Percentiles rank a stretch among this genome's conserved stretches.
Evolutionary conservation across 1,284 basidiomycete species (phyloP).

Genomic region (Entoloma clypeatum): DNA sequence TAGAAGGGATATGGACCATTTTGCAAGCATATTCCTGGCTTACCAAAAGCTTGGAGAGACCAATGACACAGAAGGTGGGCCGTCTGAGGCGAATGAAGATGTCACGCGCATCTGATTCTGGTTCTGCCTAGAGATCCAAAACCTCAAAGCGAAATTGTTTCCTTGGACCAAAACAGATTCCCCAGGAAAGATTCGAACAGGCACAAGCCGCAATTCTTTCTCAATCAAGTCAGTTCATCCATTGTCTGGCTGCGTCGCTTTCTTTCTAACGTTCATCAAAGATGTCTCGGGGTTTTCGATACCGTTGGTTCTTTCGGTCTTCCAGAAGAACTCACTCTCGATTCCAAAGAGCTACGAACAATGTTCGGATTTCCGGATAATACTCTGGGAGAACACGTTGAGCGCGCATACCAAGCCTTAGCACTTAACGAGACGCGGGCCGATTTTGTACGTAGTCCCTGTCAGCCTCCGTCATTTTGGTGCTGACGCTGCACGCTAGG

Average conservation of each 20-base stretch:
- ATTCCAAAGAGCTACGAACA: constrained; percentile 36
- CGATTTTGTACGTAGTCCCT: constrained; percentile 53
- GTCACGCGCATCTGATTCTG: constrained; percentile 1
- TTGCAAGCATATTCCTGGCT: constrained; percentile 55
- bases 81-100: not conserved
- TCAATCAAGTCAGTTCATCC: constrained; percentile 51
- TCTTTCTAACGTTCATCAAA: constrained; percentile 23
- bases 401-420: constrained; percentile 62
- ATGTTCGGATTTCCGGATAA: constrained; percentile 64
- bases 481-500: constrained; percentile 32
- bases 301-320: constrained; percentile 68
- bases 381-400: constrained; percentile 56
- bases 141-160: constrained; percentile 41
- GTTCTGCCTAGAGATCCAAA: constrained; percentile 36
- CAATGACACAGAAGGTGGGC: constrained; percentile 43
- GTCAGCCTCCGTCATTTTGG: not conserved
- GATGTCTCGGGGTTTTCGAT: constrained; percentile 70
- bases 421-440: constrained; percentile 61
- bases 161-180: constrained; percentile 50
- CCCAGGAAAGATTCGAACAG: constrained; percentile 48
- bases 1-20: constrained; percentile 65
- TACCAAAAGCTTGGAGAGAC: constrained; percentile 60
- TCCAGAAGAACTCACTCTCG: constrained; percentile 55
- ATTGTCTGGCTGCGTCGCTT: constrained; percentile 1
- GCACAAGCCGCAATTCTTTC: constrained; percentile 44